These are phyloP conservation scores for Corylus americana DNA, from an alignment of 306 rosid genomes.

Conservation along the genomic window DNA sequence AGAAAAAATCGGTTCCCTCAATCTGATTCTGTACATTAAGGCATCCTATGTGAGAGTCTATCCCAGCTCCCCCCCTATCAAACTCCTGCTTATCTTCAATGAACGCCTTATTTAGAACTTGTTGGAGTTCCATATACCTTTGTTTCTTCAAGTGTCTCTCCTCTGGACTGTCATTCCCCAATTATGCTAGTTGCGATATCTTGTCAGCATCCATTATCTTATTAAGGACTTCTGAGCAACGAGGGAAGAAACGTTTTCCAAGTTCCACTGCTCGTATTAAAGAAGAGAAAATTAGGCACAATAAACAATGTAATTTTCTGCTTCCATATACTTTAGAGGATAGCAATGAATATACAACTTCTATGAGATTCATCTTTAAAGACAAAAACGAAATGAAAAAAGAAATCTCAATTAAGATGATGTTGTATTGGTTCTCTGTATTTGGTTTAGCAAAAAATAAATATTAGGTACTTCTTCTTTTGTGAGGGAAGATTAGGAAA, in stretches of 20 bases:
- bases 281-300: not conserved
- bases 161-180: constrained; percentile 49
- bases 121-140: constrained; percentile 61
- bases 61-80: constrained; percentile 24
- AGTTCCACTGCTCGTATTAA: constrained; percentile 55
- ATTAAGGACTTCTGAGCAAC: constrained; percentile 64
- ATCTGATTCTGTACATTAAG: too few relatives aligned
- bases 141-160: constrained; percentile 42
- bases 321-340: not conserved
- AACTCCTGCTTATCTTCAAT: constrained; percentile 58
- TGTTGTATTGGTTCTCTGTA: not conserved
- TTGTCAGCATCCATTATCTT: constrained; percentile 73
- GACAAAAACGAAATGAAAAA: not conserved
- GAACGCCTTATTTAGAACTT: constrained; percentile 54
- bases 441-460: not conserved
- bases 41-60: too few relatives aligned
- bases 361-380: not conserved
- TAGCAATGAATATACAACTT: not conserved
- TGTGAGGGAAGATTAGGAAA: not conserved
- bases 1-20: too few relatives aligned
- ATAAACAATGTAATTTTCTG: not conserved
- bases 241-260: constrained; percentile 76
- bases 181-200: constrained; percentile 48
- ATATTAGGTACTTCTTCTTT: not conserved
- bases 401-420: not conserved